Evolutionary conservation across 257 asterid species (phyloP), one percentile per base, ranked within the genome.

Genomic region (Plectranthus barbatus): DNA sequence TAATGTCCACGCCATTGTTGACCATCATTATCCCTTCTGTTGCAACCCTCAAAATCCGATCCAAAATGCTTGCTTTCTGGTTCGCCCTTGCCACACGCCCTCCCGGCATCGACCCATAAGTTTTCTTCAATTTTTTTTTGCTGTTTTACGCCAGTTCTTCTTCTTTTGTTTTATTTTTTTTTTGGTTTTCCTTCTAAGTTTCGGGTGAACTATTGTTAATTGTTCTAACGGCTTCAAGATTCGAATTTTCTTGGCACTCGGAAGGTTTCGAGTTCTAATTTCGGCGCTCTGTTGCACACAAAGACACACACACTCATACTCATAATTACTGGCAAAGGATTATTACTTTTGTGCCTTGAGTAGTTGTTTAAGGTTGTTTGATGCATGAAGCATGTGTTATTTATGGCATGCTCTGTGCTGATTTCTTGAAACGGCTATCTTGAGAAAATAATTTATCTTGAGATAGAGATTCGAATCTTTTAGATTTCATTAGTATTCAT

Each of bases 41-140:
- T 47, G 79, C 77, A 62, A 73, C 76, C 40, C 80, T 80, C 46
- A 73, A 59, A 60, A 46, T 71, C 63, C 74, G 69, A 55, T 81
- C 87, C 1, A 84, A 77, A 66, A 77, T 85, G 80, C 83, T 87
- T 31, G 81, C 95, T 64, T 85, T 80, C 6, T 87, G 92, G 90
- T 90, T 85, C 76, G 95, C 96, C 51, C 95, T 86, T 31, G 86
- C 93, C 66, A 82, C 93, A 41, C 96, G 84, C 65, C 97, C 97
- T 56, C 97, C 97, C 14, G 97, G 97, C 79, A 74, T 80, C 13
- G 96, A 84, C 56, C 97, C 97, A n/a, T 90, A 80, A 66, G 24
- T 46, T 12, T 0, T 8, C 11, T 11, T 7, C 46, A 17, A 17
- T 36, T 36, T 64, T 39, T 64, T 39, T 6, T 17, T 37, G n/a